phyloP scores from a whole-genome alignment of 1,284 basidiomycete species.

The Ustilago loliicola region DNA sequence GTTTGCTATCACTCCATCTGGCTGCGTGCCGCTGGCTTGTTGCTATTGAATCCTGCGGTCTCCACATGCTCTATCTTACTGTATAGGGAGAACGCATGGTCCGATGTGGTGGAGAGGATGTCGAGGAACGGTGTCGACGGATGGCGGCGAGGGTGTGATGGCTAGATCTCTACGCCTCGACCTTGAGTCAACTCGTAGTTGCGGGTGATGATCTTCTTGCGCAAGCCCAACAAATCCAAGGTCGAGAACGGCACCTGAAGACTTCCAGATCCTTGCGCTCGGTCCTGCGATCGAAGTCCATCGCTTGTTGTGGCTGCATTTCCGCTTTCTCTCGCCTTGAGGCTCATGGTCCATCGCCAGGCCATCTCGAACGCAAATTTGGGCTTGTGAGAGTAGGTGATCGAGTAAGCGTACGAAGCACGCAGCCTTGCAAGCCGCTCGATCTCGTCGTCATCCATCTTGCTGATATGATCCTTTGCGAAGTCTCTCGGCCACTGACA shows the following conservation, averaged over 20 bases:
- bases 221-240: conserved; percentile 25
- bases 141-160: background rate
- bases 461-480: conserved; percentile 16
- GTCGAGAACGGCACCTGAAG: conserved; percentile 26
- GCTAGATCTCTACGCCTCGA: conserved; percentile 19
- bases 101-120: background rate
- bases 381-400: conserved; percentile 24
- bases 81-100: background rate
- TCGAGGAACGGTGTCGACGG: too few relatives aligned
- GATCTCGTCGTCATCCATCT: conserved; percentile 22
- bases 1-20: background rate
- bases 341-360: conserved; percentile 33
- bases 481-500: conserved; percentile 36
- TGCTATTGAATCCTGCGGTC: background rate
- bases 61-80: background rate
- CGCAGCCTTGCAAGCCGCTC: conserved; percentile 26
- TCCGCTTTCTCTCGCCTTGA: conserved; percentile 33
- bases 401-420: conserved; percentile 42
- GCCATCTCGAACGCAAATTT: conserved; percentile 48
- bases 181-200: conserved; percentile 26
- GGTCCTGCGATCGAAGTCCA: background rate
- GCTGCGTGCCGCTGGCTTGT: background rate
- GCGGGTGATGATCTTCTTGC: conserved; percentile 35
- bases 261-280: conserved; percentile 18
- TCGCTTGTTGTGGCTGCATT: background rate